These are phyloP conservation scores for Scytalidium sp. DNA, from an alignment of 2,329 filamentous ascomycete species.

Conservation along the genomic window DNA sequence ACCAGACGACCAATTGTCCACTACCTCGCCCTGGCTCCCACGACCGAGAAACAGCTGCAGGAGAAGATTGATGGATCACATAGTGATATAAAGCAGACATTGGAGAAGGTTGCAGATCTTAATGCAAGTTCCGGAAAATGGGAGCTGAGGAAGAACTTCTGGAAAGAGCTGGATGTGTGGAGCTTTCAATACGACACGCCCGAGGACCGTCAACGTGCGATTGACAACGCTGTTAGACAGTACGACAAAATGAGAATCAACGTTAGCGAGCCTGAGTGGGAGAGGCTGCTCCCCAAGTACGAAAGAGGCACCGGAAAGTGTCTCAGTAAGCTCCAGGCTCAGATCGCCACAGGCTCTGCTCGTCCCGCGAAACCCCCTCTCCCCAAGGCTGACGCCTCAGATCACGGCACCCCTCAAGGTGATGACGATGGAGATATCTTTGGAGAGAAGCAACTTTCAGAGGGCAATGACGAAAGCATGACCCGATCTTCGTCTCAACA, in stretches of 20 bases:
- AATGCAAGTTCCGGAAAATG: slow-evolving; percentile 48
- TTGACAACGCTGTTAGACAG: slow-evolving; percentile 57
- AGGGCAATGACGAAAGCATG: slow-evolving; percentile 38
- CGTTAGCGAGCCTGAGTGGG: slow-evolving; percentile 56
- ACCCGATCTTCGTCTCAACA: slow-evolving; percentile 47
- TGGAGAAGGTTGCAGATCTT: slow-evolving; percentile 58
- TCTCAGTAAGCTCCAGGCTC: slow-evolving; percentile 59
- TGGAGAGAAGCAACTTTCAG: slow-evolving; percentile 29
- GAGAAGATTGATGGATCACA: slow-evolving; percentile 44
- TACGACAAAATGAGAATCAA: slow-evolving; percentile 59
- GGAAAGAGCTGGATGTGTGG: slow-evolving; percentile 64
- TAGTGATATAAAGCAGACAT: slow-evolving; percentile 49
- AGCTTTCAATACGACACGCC: slow-evolving; percentile 53
- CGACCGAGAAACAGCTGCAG: slow-evolving; percentile 45
- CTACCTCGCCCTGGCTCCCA: slow-evolving; percentile 54
- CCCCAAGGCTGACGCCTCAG: slow-evolving; percentile 48
- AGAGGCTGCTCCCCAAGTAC: slow-evolving; percentile 54
- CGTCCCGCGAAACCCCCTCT: slow-evolving; percentile 49
- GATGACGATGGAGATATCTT: slow-evolving; percentile 38
- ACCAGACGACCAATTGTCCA: slow-evolving; percentile 54
- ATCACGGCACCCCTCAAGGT: slow-evolving; percentile 31
- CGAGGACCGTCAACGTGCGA: slow-evolving; percentile 55
- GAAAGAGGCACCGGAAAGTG: slow-evolving; percentile 59
- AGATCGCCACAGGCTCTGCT: slow-evolving; percentile 51
- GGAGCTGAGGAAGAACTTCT: slow-evolving; percentile 53